Evolutionary conservation across 441 rosid species (phyloP).

Genomic region (Eutrema salsugineum): DNA sequence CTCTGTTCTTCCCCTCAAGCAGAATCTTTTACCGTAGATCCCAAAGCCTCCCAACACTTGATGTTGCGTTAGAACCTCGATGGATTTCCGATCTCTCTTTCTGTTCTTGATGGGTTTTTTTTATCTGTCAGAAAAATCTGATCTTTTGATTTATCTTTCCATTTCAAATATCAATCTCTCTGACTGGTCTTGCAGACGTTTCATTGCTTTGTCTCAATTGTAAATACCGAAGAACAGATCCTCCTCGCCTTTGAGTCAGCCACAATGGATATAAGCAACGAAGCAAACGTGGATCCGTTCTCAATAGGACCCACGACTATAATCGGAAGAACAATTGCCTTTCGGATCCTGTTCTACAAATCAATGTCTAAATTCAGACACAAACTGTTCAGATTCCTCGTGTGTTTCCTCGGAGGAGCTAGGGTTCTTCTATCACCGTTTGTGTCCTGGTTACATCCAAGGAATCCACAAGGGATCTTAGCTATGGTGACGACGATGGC

Average conservation of each 20-base stretch:
- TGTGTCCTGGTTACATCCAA: conserved; percentile 82
- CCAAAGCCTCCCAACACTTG: conserved; percentile 15
- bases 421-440: conserved; percentile 39
- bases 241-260: not conserved
- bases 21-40: not conserved
- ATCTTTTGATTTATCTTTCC: not conserved
- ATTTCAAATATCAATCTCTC: not conserved
- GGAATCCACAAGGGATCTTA: conserved; percentile 90
- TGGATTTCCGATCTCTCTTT: not conserved
- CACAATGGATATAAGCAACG: conserved; percentile 80
- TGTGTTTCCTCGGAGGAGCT: conserved; percentile 34
- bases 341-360: conserved; percentile 65
- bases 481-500: conserved; percentile 84
- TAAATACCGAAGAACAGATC: not conserved
- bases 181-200: not conserved
- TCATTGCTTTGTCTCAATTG: not conserved
- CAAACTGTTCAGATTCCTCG: conserved; percentile 39
- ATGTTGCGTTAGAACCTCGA: not conserved
- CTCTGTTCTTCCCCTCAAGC: conserved; percentile 5
- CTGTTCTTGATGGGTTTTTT: not conserved
- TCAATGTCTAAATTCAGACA: conserved; percentile 55
- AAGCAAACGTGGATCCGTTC: conserved; percentile 66
- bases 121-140: not conserved
- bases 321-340: conserved; percentile 78
- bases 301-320: conserved; percentile 80